Evolutionary conservation across 495 filamentous ascomycete genomes (phyloP).

Genomic region (Bacidia gigantensis): DNA sequence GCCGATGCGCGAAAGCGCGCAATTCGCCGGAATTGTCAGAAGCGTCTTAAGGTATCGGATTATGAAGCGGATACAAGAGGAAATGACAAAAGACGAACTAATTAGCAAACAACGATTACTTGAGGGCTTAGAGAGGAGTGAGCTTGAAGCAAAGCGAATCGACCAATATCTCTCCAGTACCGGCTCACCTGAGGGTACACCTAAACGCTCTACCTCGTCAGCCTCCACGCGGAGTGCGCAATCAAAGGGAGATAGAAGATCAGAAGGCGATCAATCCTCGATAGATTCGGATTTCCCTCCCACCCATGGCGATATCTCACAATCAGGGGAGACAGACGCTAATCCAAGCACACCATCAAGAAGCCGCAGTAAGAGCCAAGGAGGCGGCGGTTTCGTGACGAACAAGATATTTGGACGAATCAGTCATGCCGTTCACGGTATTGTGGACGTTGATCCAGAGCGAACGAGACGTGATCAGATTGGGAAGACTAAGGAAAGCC

Average conservation of each 20-base stretch:
- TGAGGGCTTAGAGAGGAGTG: slow-evolving; percentile 74
- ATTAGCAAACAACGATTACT: slow-evolving; percentile 65
- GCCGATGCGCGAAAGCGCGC: slow-evolving; percentile 91
- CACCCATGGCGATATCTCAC: slow-evolving; percentile 63
- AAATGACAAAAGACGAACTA: slow-evolving; percentile 89
- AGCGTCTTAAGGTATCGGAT: slow-evolving; percentile 76
- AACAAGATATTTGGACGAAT: slow-evolving; percentile 92
- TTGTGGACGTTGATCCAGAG: slow-evolving; percentile 92
- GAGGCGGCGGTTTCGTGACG: slow-evolving; percentile 61
- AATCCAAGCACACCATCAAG: slow-evolving; percentile 25
- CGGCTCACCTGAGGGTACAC: slow-evolving; percentile 37
- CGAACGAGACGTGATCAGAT: slow-evolving; percentile 83
- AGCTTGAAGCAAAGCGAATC: slow-evolving; percentile 80
- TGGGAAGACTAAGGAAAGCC: slow-evolving; percentile 74
- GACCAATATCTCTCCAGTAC: slow-evolving; percentile 74
- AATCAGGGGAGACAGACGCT: slow-evolving; percentile 33
- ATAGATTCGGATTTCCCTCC: slow-evolving; percentile 93
- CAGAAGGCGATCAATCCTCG: slow-evolving; percentile 51
- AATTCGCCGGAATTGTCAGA: slow-evolving; percentile 90
- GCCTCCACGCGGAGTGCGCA: slow-evolving; percentile 31
- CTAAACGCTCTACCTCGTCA: slow-evolving; percentile 51
- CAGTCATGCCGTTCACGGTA: slow-evolving; percentile 86
- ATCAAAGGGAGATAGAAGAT: slow-evolving; percentile 21
- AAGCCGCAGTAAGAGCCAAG: slow-evolving; percentile 44
- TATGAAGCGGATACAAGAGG: slow-evolving; percentile 86